Evolutionary conservation across 2,329 filamentous ascomycete species (phyloP).

Genomic region (Neopestalotiopsis rosae): DNA sequence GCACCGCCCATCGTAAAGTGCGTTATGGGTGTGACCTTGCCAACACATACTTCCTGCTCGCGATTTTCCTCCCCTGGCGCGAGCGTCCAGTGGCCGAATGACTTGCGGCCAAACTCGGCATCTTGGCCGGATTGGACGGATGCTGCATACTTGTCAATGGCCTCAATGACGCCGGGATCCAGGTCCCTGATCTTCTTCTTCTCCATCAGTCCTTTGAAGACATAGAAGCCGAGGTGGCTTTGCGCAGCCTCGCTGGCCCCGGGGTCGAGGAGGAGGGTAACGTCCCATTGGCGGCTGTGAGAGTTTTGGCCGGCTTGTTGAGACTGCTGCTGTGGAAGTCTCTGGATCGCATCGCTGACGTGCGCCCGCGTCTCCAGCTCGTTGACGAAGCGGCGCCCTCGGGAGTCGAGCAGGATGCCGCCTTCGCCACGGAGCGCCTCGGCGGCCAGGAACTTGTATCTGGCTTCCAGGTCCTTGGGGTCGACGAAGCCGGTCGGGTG

Average conservation of each 20-base stretch:
- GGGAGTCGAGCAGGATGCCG: constrained; percentile 55
- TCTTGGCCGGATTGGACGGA: constrained; percentile 43
- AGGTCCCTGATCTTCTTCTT: constrained; percentile 61
- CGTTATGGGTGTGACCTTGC: constrained; percentile 65
- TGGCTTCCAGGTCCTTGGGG: constrained; percentile 46
- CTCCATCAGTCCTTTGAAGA: constrained; percentile 64
- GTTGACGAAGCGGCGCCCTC: constrained; percentile 63
- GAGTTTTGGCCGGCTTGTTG: constrained; percentile 8
- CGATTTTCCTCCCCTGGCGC: constrained; percentile 46
- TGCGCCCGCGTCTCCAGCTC: constrained; percentile 65
- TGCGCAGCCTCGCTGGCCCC: constrained; percentile 57
- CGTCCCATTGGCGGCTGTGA: constrained; percentile 58
- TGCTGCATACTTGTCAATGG: constrained; percentile 55
- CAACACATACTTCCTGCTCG: constrained; percentile 61
- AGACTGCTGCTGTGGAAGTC: constrained; percentile 34
- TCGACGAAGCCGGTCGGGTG: constrained; percentile 71
- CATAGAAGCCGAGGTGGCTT: constrained; percentile 66
- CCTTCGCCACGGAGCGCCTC: constrained; percentile 69
- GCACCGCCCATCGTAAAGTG: constrained; percentile 74
- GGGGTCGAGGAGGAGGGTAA: constrained; percentile 64
- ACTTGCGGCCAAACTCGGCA: constrained; percentile 53
- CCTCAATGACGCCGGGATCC: constrained; percentile 40
- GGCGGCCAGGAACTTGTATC: constrained; percentile 67
- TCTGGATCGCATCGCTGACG: constrained; percentile 59
- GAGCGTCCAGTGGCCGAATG: constrained; percentile 62